Base-by-base conservation (phyloP, 164 flowering plant species). In the Stephania japonica region DNA sequence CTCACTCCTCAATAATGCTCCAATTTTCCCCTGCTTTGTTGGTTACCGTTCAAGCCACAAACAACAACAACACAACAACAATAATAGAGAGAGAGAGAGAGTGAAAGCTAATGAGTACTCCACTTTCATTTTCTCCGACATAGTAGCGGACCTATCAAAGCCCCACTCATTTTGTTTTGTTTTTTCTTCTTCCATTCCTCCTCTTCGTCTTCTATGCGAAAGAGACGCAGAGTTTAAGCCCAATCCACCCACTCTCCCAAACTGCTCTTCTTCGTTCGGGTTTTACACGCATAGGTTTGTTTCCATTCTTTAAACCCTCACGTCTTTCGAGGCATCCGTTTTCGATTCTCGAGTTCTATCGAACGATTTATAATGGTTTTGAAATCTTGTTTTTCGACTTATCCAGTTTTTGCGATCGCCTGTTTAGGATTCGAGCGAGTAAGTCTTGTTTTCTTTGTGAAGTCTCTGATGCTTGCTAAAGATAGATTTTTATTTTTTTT, bases 61-160 rank as follows among this genome's bases (percentile, higher is more conserved):
- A 42, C 42, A 21, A 21, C 26, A 43, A 68, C 16, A 67, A 23
- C 18, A 68, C 38, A 32, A n/a, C n/a, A n/a, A n/a, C n/a, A n/a
- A n/a, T n/a, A n/a, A n/a, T n/a, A n/a, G n/a, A n/a, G n/a, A n/a
- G n/a, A n/a, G n/a, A n/a, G n/a, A n/a, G 18, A 56, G 19, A 16
- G 62, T n/a, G 16, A 56, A 56, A 19, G 62, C 62, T 50, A 50
- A 50, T n/a, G n/a, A 50, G 59, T 50, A 50, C 1, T 50, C 59
- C 50, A n/a, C 23, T 68, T 7, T 6, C n/a, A 4, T 68, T 11
- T 23, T 18, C 3, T 21, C 5, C 23, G 7, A 7, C 47, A 3
- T 2, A n/a, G 18, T 21, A 67, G 19, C 70, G 70, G 70, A 44
- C 10, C 70, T 68, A 23, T 68, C 70, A 19, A 67, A 68, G 70